Evolutionary conservation across 2,329 filamentous ascomycete species (phyloP), one percentile per base, ranked within the genome.

Genomic region (Botryotinia calthae): DNA sequence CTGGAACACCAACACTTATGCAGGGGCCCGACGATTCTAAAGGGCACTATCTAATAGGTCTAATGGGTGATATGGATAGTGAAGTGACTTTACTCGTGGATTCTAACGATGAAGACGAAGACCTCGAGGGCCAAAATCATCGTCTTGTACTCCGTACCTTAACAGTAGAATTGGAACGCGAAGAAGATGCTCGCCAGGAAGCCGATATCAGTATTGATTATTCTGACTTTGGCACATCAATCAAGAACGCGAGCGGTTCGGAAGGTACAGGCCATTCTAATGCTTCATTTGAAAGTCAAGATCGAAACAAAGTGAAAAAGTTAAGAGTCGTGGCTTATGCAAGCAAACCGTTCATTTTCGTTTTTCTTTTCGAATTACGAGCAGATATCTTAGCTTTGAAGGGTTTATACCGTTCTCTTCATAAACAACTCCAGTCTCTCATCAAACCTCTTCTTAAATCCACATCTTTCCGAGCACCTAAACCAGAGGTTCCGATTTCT

Each of bases 301-400:
- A 88, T 75, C 82, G 83, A 73, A 87, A 86, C 79, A 88, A 87
- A 78, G 83, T 84, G 2, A 84, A 85, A 73, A 88, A 86, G 76
- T 81, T 94, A 59, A 88, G 90, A 0, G 90, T 93, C 1, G 87
- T 94, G 10, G 87, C 94, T 67, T 95, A 94, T 79, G 87, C 91
- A 63, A 89, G 90, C 80, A 87, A 87, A 37, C 93, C 93, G 0
- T 95, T 95, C 81, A 87, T 95, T 65, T 95, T 93, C 80, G 88
- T 90, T 1, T 91, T 96, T 74, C 84, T 96, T 6, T 95, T 95
- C 81, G 82, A 87, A 65, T 83, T 87, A 59, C 85, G 85, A 64
- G 90, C 91, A 10, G 85, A 88, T 71, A 87, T 88, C 1, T 81
- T 90, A 2, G 85, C 86, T 6, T 86, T 84, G 80, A 83, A 87